phyloP scores from a whole-genome alignment of 805 yeast species.

The Saturnispora sanitii region DNA sequence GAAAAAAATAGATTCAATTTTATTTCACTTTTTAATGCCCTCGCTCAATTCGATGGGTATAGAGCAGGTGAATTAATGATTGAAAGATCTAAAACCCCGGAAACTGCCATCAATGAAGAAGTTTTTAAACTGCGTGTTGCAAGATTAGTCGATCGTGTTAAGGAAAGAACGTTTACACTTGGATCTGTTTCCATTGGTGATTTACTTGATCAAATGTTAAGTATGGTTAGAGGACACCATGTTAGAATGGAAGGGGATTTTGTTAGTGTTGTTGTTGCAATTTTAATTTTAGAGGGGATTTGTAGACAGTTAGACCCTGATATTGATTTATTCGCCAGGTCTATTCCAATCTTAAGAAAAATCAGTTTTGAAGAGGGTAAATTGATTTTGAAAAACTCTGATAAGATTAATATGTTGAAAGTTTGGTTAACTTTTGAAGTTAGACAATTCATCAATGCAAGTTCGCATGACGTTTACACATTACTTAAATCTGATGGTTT shows the following conservation, averaged over 20 bases:
- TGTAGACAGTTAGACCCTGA: conserved; percentile 92
- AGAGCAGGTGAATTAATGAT: conserved; percentile 93
- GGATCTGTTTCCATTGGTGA: conserved; percentile 93
- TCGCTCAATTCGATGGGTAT: conserved; percentile 89
- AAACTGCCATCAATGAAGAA: conserved; percentile 76
- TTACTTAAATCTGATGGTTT: conserved; percentile 56
- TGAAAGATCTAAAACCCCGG: conserved; percentile 90
- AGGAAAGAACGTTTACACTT: conserved; percentile 79
- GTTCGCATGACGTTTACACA: conserved; percentile 62
- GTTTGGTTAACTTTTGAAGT: conserved; percentile 89
- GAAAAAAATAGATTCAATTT: conserved; percentile 72
- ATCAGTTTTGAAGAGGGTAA: conserved; percentile 65
- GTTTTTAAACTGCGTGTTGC: conserved; percentile 84
- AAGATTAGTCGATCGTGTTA: conserved; percentile 68
- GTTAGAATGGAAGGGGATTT: conserved; percentile 98
- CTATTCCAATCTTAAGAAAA: conserved; percentile 77
- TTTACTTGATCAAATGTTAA: conserved; percentile 71
- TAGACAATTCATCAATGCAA: conserved; percentile 74
- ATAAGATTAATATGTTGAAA: conserved; percentile 70
- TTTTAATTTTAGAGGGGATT: conserved; percentile 83
- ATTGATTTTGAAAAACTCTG: conserved; percentile 43
- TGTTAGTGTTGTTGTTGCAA: conserved; percentile 90
- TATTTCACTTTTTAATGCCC: conserved; percentile 77
- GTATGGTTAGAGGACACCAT: conserved; percentile 90
- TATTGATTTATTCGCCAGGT: conserved; percentile 84